Base-by-base conservation (phyloP, 192 early-diverging fungal genomes). In the Coemansia sp. region DNA sequence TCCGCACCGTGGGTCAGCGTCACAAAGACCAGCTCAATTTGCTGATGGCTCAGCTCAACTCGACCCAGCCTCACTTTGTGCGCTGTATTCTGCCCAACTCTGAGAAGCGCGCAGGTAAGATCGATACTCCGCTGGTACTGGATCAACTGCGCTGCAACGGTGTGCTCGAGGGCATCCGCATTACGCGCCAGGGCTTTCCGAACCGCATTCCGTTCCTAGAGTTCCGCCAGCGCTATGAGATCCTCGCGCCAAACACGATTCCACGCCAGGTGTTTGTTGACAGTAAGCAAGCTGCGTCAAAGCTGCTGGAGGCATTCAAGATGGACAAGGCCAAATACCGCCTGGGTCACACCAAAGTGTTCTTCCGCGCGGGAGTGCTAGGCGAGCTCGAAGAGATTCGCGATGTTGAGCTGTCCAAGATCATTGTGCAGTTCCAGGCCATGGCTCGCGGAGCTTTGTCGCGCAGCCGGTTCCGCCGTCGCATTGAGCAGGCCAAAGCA, bases 131-230 rank as follows among this genome's bases (percentile, higher is more conserved):
- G 27, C 83, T 93, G 45, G 95, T 98, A 2, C 79, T 97, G 29
- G 94, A 96, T 57, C 97, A 98, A 68, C 78, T 97, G 43, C 79
- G 94, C 5, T 98, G 95, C 81, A 97, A 98, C 73, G 97, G 97
- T 83, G 95, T 98, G 8, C 75, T 97, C 39, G 97, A 98, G 73
- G 95, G 96, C 17, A 97, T 99, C 59, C 88, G 95, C 51, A 97
- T 99, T 59, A 95, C 93, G 62, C 85, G 96, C 37, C 92, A 91
- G 57, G 97, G 97, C 9, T 99, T 92, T 75, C 96, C 96, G 1
- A 98, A 98, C 67, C 81, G 97, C 32, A 80, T 97, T 2, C 68
- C 90, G 7, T 98, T 98, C 84, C 85, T 88, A 41, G 95, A 98
- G 65, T 98, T 98, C 79, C 82, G 91, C 32, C 90, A 93, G 66